Base-by-base conservation (phyloP, 1,139 yeast species). In the Magnusiomyces tetraspermus region DNA sequence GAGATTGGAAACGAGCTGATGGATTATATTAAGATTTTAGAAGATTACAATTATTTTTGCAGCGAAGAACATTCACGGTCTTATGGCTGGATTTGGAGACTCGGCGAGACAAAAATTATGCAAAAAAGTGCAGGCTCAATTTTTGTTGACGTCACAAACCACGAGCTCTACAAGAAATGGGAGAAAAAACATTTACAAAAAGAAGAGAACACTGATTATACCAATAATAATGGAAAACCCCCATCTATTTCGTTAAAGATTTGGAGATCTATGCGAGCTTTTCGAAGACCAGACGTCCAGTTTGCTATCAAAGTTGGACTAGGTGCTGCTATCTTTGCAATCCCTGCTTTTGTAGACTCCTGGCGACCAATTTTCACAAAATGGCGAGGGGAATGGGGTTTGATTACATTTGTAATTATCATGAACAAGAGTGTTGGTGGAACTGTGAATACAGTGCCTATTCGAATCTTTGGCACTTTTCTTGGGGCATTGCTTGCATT, bases 401-500 rank as follows among this genome's bases (percentile, higher is more conserved):
- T 87, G 41, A 84, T 85, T 15, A 82, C 90, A 0, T 87, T 81
- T 62, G 81, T 87, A 60, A 83, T 87, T 53, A 85, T 87, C 73
- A 85, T 86, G 92, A 85, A 83, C 62, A 85, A 85, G 63, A 83
- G 90, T 0, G 72, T 85, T n/a, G 96, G 95, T 15, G 95, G 95
- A 0, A 87, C 95, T 0, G 77, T 86, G 17, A 80, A 82, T 79
- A 83, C 94, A 0, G 81, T 84, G 1, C 82, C 83, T 58, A 82
- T 85, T 79, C 73, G 96, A 58, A 74, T 86, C 53, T 60, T 82
- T 19, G 96, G 96, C 0, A 86, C 95, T 0, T 79, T 82, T 57
- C 53, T 83, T 11, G 96, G 96, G 0, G 85, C 90, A 1, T 58
- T 72, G 15, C 60, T 73, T 5, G 95, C 95, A 0, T 81, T 74